Evolutionary conservation across 148 eudicot genomes (phyloP).

Genomic region (Pouteria glomerata): DNA sequence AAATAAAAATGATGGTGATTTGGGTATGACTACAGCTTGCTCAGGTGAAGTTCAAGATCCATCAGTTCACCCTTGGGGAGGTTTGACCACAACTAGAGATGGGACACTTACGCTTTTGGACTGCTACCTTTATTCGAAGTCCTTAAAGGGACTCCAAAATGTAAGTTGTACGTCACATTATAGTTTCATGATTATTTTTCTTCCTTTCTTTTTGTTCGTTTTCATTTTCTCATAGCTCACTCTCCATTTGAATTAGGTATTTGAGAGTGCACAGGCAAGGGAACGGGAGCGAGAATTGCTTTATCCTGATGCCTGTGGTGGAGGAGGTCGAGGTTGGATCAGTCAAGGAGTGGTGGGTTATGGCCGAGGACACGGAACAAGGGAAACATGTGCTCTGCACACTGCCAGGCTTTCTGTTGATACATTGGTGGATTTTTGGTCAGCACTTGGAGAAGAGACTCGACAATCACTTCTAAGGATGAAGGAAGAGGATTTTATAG

Average conservation of each 20-base stretch:
- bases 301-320: slow-evolving; percentile 99
- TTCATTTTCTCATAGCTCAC: slow-evolving; percentile 12
- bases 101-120: slow-evolving; percentile 82
- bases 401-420: slow-evolving; percentile 95
- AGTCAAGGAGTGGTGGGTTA: slow-evolving; percentile 86
- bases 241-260: slow-evolving; percentile 53
- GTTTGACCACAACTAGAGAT: slow-evolving; percentile 75
- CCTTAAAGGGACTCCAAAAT: slow-evolving; percentile 81
- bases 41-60: slow-evolving; percentile 83
- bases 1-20: slow-evolving; percentile 32
- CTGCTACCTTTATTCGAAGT: slow-evolving; percentile 69
- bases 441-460: slow-evolving; percentile 95
- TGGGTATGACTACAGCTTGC: slow-evolving; percentile 27
- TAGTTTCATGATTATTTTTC: background rate
- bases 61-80: slow-evolving; percentile 98
- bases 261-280: slow-evolving; percentile 90
- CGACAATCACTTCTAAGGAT: slow-evolving; percentile 79
- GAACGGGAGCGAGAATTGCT: slow-evolving; percentile 92
- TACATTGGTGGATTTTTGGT: slow-evolving; percentile 97
- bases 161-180: slow-evolving; percentile 31
- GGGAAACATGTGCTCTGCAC: slow-evolving; percentile 97
- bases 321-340: slow-evolving; percentile 96
- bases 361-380: slow-evolving; percentile 90
- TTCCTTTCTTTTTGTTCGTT: background rate
- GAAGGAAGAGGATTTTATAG: slow-evolving; percentile 98